A percentile compares a stretch with the other conserved stretches of the same genome.
Conservation (phyloP, 176 grass and related monocot genomes). For the Olyra latifolia region DNA sequence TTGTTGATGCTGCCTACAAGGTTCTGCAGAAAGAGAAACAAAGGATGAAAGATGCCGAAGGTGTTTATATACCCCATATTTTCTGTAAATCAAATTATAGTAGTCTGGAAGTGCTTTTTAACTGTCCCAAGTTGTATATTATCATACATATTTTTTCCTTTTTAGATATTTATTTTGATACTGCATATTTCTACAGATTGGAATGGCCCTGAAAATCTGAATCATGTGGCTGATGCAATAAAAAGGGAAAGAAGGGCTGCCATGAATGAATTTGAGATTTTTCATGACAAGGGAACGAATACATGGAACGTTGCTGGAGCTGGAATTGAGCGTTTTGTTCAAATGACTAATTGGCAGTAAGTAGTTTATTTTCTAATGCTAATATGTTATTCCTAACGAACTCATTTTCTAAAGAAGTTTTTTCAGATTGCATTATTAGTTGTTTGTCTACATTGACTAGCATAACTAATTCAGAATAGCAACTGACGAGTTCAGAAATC, state of each 20-base stretch:
- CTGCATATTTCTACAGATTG: constrained; percentile 57
- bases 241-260: constrained; percentile 69
- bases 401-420: not conserved
- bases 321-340: constrained; percentile 93
- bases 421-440: not conserved
- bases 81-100: constrained; percentile 11
- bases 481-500: not conserved
- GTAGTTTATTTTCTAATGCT: constrained; percentile 14
- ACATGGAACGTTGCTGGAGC: constrained; percentile 83
- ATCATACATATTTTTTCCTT: not conserved
- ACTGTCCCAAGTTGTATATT: not conserved
- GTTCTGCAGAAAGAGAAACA: constrained; percentile 77
- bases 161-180: constrained; percentile 25
- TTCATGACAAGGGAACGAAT: constrained; percentile 66
- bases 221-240: constrained; percentile 89
- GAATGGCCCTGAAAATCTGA: constrained; percentile 63
- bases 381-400: not conserved
- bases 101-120: constrained; percentile 10
- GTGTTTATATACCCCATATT: constrained; percentile 33
- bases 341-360: constrained; percentile 98
- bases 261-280: constrained; percentile 94
- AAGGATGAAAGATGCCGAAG: constrained; percentile 67
- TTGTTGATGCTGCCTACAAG: constrained; percentile 62
- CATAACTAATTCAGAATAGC: not conserved
- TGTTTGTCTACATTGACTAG: not conserved